Base-by-base conservation (phyloP, 1,139 yeast genomes). In the Hansenula lynferdii region DNA sequence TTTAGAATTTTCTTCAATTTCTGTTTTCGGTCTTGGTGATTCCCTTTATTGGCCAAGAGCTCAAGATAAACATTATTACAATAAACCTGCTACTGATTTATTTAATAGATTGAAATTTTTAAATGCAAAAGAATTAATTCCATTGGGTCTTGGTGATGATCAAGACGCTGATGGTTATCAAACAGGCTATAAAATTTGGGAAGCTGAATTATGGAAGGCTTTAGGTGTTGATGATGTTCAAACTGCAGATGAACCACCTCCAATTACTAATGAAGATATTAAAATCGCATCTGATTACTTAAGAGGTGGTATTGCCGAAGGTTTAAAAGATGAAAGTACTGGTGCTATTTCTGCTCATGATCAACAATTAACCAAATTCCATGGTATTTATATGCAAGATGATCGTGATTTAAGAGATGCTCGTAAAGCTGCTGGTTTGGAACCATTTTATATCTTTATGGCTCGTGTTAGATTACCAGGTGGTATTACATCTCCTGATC, bases 301-400 rank as follows among this genome's bases (percentile, higher is more conserved):
- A 53, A 82, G 97, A 65, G 98, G 97, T 56, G 87, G 96, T 1
- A 90, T 92, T 62, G 94, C 78, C 28, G 95, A 85, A 61, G 97
- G 90, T 22, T 74, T 92, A 47, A 60, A 65, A 41, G 97, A 92
- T 60, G 73, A 75, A 48, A 72, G 90, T 5, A 90, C 97, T 16
- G 97, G 97, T 49, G 90, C 96, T 14, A 85, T 92, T 50, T 75
- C 85, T 50, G 94, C 97, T n/a, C 77, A 77, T 43, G 97, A 89
- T 63, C 96, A 89, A 66, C 97, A 89, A 65, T 67, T 92, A 61
- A 89, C 97, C 50, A 92, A 92, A 65, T 92, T 92, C 77, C 97
- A 92, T 61, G 98, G 98, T 65, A 89, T 90, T 50, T 92, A 92
- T 63, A 89, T 90, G 96, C 98, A 92, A 70, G 97, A 92, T 63